Percentiles rank a stretch among this genome's conserved stretches.
phyloP scores from a whole-genome alignment of 73 alveolate genomes.

The Tetrahymena thermophila region DNA sequence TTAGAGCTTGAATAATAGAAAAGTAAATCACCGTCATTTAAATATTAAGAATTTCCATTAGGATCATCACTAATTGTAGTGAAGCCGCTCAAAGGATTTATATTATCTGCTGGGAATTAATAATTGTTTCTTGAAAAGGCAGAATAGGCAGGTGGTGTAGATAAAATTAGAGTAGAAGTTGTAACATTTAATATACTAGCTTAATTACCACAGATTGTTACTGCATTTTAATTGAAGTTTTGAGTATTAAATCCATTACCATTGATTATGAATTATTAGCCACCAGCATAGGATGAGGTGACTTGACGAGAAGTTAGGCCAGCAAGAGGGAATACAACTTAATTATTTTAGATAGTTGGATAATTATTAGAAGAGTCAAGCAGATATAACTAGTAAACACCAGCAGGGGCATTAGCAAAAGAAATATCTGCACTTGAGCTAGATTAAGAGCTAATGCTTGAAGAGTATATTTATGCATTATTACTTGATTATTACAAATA shows the following conservation, averaged over 20 bases:
- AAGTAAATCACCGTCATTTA: background rate
- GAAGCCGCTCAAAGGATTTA: background rate
- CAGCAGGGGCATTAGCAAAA: background rate
- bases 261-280: background rate
- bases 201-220: background rate
- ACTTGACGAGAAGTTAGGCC: background rate
- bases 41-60: background rate
- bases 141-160: background rate
- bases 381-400: background rate
- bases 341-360: background rate
- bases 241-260: background rate
- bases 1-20: background rate
- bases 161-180: background rate
- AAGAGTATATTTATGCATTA: background rate
- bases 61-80: background rate
- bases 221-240: background rate
- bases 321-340: background rate
- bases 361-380: background rate
- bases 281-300: background rate
- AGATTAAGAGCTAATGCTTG: background rate
- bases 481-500: background rate
- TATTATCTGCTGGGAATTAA: background rate
- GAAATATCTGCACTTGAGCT: background rate
- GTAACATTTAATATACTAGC: background rate
- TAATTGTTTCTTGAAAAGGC: background rate